A percentile compares a stretch with the other conserved stretches of the same genome.
phyloP scores from a whole-genome alignment of 2,329 filamentous ascomycete genomes.

The Arthrinium phaeospermum region DNA sequence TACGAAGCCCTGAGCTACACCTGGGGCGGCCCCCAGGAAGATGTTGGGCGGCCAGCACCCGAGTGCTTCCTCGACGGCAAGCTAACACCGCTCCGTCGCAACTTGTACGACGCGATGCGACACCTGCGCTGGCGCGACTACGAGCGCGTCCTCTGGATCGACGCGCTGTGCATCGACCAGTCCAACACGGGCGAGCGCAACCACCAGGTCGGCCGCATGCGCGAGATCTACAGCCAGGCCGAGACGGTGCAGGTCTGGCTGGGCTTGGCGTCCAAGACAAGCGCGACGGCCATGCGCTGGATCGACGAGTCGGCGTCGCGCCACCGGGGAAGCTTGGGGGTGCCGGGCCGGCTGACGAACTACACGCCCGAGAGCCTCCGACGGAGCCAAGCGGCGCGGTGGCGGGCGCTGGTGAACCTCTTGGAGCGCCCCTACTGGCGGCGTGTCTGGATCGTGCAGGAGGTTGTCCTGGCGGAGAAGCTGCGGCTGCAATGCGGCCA shows the following conservation, averaged over 20 bases:
- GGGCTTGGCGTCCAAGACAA: background rate
- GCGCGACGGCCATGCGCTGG: background rate
- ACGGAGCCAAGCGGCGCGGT: background rate
- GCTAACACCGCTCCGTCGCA: background rate
- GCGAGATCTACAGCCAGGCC: conserved; percentile 22
- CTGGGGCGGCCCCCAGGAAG: background rate
- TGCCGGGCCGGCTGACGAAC: background rate
- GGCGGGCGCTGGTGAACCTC: background rate
- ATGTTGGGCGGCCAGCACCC: too few relatives aligned
- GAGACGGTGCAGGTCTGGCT: conserved; percentile 18
- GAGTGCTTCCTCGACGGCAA: background rate
- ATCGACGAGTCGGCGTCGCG: conserved; percentile 38
- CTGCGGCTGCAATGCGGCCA: background rate
- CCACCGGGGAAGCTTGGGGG: conserved; percentile 26
- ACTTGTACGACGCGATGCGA: background rate
- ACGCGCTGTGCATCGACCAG: conserved; percentile 27
- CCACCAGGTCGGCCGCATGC: conserved; percentile 22
- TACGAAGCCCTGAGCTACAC: conserved; percentile 6
- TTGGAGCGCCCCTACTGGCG: conserved; percentile 26
- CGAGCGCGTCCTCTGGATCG: conserved; percentile 22
- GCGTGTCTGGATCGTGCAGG: conserved; percentile 22
- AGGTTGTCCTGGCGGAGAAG: background rate
- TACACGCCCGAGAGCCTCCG: background rate
- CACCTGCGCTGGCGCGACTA: conserved; percentile 5
- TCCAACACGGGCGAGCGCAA: conserved; percentile 3